These are phyloP conservation scores for carrot (Daucus carota) DNA, from an alignment of 129 eudicot genomes.

Conservation along the genomic window DNA sequence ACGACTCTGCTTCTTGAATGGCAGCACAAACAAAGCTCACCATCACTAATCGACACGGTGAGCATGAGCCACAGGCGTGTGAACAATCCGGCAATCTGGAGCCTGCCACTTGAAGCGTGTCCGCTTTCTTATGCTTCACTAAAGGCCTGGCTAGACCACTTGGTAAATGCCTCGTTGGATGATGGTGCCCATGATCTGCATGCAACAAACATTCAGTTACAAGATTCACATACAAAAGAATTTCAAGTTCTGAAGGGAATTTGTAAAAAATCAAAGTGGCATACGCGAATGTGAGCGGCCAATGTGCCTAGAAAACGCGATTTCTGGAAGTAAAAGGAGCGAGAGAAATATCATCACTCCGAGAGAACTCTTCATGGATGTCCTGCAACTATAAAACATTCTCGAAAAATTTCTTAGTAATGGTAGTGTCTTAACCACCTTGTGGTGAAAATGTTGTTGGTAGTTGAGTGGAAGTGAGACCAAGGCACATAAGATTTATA, in stretches of 20 bases:
- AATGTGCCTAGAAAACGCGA: slow-evolving; percentile 43
- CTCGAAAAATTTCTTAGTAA: fast-evolving
- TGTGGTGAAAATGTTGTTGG: slow-evolving; percentile 4
- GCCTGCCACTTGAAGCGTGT: slow-evolving; percentile 61
- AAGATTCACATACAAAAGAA: background rate
- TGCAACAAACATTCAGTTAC: background rate
- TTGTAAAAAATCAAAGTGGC: background rate
- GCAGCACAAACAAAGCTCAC: slow-evolving; percentile 95
- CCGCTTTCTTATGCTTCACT: slow-evolving; percentile 33
- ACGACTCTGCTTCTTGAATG: slow-evolving; percentile 92
- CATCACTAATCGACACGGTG: slow-evolving; percentile 86
- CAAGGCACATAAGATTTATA: background rate
- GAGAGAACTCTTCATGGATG: slow-evolving; percentile 25
- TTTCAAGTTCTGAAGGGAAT: no score
- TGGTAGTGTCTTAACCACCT: no score
- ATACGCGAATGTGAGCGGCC: slow-evolving; percentile 38
- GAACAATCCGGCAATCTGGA: slow-evolving; percentile 87
- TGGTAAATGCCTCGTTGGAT: slow-evolving; percentile 14
- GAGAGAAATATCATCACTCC: slow-evolving; percentile 17
- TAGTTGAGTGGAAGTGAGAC: slow-evolving; percentile 15
- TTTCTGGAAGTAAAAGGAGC: slow-evolving; percentile 32
- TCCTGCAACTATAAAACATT: background rate
- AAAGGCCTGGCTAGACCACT: slow-evolving; percentile 7
- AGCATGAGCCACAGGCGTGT: slow-evolving; percentile 93
- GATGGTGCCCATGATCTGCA: slow-evolving; percentile 43